Evolutionary conservation across 2,329 filamentous ascomycete species (phyloP), one percentile per base, ranked within the genome.

Genomic region (Fusarium nodosum): DNA sequence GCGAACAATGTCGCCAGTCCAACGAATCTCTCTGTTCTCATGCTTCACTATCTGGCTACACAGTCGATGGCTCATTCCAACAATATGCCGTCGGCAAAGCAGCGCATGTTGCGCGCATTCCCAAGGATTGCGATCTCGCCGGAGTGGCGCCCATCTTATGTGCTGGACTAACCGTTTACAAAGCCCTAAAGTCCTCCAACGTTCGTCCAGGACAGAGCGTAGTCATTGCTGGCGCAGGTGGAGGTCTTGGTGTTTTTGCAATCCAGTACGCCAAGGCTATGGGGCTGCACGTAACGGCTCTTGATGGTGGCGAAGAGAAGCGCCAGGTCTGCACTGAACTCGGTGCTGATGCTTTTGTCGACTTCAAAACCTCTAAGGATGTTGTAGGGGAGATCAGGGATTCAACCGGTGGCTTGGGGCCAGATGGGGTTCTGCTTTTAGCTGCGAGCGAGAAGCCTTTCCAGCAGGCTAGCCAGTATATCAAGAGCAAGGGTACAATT

Each of bases 61-160:
- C 93, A 1, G 93, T 97, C 74, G 92, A 97, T 77, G 93, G 93
- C 22, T 90, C 90, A 24, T 97, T 97, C 86, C 93, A 97, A 82
- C 90, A 97, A 82, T 97, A 97, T 82, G 88, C 87, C 76, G 88
- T 97, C 72, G 93, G 89, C 72, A 95, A 96, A 78, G 93, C 93
- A 4, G 88, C 90, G 7, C 92, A 96, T 79, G 88, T 94, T 6
- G 92, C 93, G 11, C 88, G 90, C 68, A 90, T 97, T 64, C 91
- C 91, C 61, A 91, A 93, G 78, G 87, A 90, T 3, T 85, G 90
- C 61, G 83, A 87, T 46, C 88, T 97, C 36, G 93, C 93, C 72
- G 90, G 88, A 31, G 85, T 95, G 44, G 87, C 93, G 1, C 93
- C 93, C 2, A 86, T 96, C 44, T 86, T 96, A n/a, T 95, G 92